Evolutionary conservation across 2,329 filamentous ascomycete species (phyloP).

Genomic region (Talaromyces albobiverticillius): DNA sequence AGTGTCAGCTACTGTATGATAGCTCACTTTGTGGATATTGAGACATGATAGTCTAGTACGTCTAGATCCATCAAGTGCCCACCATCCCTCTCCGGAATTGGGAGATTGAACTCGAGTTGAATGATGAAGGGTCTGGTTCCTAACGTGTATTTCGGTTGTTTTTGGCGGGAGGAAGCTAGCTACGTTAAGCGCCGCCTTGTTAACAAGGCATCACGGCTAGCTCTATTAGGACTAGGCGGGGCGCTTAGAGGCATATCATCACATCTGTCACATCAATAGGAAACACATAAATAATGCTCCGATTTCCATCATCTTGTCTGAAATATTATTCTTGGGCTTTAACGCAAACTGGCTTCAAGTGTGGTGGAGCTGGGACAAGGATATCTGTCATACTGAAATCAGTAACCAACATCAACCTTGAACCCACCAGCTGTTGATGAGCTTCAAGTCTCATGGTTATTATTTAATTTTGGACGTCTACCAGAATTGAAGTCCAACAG

Average conservation of each 20-base stretch:
- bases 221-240: neutral
- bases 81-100: constrained; percentile 13
- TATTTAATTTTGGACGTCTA: neutral
- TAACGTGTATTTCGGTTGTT: neutral
- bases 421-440: too few relatives aligned
- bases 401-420: too few relatives aligned
- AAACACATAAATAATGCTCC: neutral
- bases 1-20: neutral
- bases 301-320: neutral
- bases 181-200: neutral
- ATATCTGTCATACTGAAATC: too few relatives aligned
- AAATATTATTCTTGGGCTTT: neutral
- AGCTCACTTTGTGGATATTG: constrained; percentile 16
- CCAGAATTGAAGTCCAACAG: neutral
- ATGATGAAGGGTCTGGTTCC: neutral
- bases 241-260: neutral
- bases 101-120: neutral
- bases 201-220: neutral
- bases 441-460: too few relatives aligned
- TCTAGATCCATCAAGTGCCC: constrained; percentile 15
- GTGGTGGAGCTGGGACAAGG: too few relatives aligned
- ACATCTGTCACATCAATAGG: neutral
- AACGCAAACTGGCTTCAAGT: too few relatives aligned
- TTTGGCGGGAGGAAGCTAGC: neutral
- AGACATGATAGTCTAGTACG: constrained; percentile 18